These are phyloP conservation scores for Coemansia biformis DNA, from an alignment of 192 early-diverging fungal genomes.

Conservation along the genomic window DNA sequence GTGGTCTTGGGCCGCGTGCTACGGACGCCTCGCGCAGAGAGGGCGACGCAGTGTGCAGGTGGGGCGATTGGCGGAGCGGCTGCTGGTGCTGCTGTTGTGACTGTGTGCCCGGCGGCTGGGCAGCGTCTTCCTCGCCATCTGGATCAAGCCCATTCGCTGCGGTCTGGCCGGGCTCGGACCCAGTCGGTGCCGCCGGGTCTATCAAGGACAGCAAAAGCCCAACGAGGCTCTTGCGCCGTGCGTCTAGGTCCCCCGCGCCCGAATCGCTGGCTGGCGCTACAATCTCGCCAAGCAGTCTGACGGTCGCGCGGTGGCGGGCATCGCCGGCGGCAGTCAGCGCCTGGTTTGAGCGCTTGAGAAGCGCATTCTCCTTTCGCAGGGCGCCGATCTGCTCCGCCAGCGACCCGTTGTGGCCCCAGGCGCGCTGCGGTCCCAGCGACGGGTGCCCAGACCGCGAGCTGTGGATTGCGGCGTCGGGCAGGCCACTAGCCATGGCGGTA, in stretches of 20 bases:
- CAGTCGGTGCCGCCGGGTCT: conserved; percentile 1
- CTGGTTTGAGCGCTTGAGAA: conserved; percentile 29
- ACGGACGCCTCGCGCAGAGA: no score
- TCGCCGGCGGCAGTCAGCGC: conserved; percentile 10
- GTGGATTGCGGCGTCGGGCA: conserved; percentile 1
- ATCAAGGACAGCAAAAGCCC: conserved; percentile 27
- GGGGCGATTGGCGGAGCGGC: no score
- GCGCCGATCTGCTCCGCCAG: conserved; percentile 6
- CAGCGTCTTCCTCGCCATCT: no score
- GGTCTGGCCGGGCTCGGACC: background rate
- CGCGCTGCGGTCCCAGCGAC: background rate
- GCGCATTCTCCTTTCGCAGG: conserved; percentile 21
- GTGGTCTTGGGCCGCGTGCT: background rate
- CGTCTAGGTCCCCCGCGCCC: background rate
- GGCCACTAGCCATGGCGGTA: background rate
- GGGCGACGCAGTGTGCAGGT: background rate
- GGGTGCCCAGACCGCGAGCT: background rate
- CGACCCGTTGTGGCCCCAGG: background rate
- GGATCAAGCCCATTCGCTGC: no score
- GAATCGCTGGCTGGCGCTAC: no score
- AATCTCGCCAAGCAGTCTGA: conserved; percentile 21
- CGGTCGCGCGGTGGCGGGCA: conserved; percentile 19
- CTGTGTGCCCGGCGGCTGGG: no score
- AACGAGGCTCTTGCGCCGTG: conserved; percentile 19
- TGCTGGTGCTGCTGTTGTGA: no score